phyloP scores from a whole-genome alignment of 2,329 filamentous ascomycete species.

The Colletotrichum sidae region DNA sequence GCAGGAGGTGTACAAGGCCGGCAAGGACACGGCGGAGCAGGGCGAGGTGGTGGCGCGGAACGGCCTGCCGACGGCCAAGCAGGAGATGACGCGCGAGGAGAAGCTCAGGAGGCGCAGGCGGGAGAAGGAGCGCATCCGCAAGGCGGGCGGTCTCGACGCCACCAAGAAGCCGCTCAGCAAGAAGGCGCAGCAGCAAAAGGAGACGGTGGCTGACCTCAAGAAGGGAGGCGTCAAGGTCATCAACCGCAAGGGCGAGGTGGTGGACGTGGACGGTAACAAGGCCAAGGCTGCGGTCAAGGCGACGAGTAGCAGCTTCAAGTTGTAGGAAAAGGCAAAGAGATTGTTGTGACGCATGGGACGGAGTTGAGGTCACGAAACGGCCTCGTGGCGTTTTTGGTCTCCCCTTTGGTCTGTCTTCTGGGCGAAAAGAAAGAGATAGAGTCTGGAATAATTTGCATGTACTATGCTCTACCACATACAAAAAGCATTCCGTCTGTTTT shows the following conservation, averaged over 20 bases:
- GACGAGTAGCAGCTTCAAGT: constrained; percentile 71
- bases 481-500: constrained; percentile 18
- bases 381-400: not conserved
- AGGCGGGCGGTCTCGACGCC: constrained; percentile 64
- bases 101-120: constrained; percentile 80
- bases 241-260: constrained; percentile 87
- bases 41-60: constrained; percentile 83
- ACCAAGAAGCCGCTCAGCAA: constrained; percentile 63
- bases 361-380: constrained; percentile 21
- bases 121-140: constrained; percentile 87
- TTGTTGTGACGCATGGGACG: constrained; percentile 7
- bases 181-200: constrained; percentile 62
- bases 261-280: constrained; percentile 85
- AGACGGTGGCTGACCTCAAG: constrained; percentile 75
- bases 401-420: not conserved
- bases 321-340: constrained; percentile 53
- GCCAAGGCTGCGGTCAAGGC: constrained; percentile 64
- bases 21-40: constrained; percentile 70
- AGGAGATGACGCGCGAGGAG: constrained; percentile 91
- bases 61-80: constrained; percentile 80
- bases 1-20: constrained; percentile 92
- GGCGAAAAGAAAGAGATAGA: not conserved
- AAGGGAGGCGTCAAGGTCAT: constrained; percentile 93
- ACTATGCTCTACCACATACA: constrained; percentile 5
- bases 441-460: constrained; percentile 8